Evolutionary conservation across 2,329 filamentous ascomycete genomes (phyloP), one percentile per base, ranked within the genome.

Genomic region (Xenosphaeropsis pyriputrescens): DNA sequence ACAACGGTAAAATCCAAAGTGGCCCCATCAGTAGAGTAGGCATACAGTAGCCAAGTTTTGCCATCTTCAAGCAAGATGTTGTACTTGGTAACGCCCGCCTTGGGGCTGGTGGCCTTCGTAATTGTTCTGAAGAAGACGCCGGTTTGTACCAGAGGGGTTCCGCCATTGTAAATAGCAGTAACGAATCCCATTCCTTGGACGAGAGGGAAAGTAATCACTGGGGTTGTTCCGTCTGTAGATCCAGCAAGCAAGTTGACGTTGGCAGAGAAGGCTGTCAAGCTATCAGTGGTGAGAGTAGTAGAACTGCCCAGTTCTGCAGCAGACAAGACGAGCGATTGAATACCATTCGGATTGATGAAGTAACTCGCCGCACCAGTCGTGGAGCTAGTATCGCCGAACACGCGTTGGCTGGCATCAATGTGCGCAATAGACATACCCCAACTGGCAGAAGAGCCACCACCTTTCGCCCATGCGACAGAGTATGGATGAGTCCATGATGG

Each of bases 101-200:
- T 76, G 18, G 72, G 70, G 1, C 69, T 66, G 8, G 61, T 59
- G 2, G 70, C 58, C 29, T 66, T 67, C 29, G 70, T 75, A 35
- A 95, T 64, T 14, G 68, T 75, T 40, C 68, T 67, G 63, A 89
- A 93, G 42, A 79, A 80, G 2, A 91, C 70, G 1, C 75, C 76
- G 16, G 78, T 80, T 47, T 88, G 76, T 32, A 96, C 67, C 4
- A 78, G 52, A 0, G 89, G 89, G 6, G 74, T 77, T 0, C 75
- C 67, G 19, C 75, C 74, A 38, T 66, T 67, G 57, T 88, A 96
- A 14, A 81, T 57, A 1, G 68, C 88, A 4, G 88, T 95, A 14
- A 94, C 65, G 49, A 86, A 93, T 0, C 75, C 79, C 75, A 93
- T 91, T 9, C 91, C 91, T 53, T 96, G 89, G 0, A 93, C 75